phyloP scores from a whole-genome alignment of 2,329 filamentous ascomycete species.

The Penicillium sp. region DNA sequence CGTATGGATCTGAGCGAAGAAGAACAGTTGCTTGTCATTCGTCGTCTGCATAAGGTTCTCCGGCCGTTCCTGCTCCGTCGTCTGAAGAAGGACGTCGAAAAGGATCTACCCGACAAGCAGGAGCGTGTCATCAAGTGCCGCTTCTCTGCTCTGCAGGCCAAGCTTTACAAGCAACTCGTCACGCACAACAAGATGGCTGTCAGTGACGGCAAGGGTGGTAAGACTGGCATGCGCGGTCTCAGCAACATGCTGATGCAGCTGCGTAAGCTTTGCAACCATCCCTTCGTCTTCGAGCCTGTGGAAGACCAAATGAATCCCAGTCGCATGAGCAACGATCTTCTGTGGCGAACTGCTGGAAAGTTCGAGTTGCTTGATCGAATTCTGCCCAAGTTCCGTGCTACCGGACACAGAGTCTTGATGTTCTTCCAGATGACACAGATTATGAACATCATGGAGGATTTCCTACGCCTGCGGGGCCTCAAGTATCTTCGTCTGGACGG shows the following conservation, averaged over 20 bases:
- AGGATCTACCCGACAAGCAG: constrained; percentile 96
- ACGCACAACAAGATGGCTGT: constrained; percentile 92
- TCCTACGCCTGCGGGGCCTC: constrained; percentile 74
- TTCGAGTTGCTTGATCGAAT: constrained; percentile 92
- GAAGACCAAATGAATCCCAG: constrained; percentile 96
- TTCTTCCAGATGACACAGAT: constrained; percentile 99
- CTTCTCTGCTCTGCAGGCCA: constrained; percentile 88
- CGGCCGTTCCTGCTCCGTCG: constrained; percentile 95
- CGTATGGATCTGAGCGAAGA: constrained; percentile 99
- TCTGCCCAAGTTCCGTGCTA: constrained; percentile 84
- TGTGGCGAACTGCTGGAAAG: constrained; percentile 95
- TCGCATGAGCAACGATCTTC: constrained; percentile 79
- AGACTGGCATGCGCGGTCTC: constrained; percentile 85
- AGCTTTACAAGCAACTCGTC: constrained; percentile 95
- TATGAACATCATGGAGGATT: constrained; percentile 99
- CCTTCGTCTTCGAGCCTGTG: constrained; percentile 96
- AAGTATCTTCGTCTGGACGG: constrained; percentile 90
- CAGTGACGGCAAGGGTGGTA: constrained; percentile 90
- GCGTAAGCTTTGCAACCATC: constrained; percentile 97
- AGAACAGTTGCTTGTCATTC: constrained; percentile 97
- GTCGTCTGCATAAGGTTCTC: constrained; percentile 94
- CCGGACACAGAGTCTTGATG: constrained; percentile 93
- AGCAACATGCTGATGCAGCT: constrained; percentile 99
- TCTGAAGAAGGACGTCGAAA: constrained; percentile 99
- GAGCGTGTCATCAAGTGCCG: constrained; percentile 99